Evolutionary conservation across 768 basidiomycete species (phyloP).

Genomic region (Lactifluus hygrophoroides): DNA sequence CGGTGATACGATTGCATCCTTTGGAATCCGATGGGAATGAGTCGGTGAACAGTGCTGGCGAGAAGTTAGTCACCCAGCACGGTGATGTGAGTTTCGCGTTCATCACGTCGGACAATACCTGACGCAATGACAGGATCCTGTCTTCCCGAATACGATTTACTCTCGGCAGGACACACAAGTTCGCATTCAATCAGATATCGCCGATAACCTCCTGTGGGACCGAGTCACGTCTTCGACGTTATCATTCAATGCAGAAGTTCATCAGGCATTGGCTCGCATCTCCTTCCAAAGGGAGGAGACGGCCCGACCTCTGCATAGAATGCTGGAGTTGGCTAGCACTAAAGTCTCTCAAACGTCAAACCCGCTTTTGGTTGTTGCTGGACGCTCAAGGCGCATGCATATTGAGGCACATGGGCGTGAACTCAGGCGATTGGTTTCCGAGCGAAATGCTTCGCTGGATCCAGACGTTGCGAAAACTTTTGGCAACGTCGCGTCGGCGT

Average conservation of each 20-base stretch:
- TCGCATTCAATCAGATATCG: constrained; percentile 67
- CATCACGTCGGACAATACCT: constrained; percentile 1
- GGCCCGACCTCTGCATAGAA: constrained; percentile 45
- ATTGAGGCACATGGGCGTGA: constrained; percentile 53
- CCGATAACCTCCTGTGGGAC: constrained; percentile 73
- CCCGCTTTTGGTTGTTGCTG: constrained; percentile 54
- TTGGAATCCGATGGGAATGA: constrained; percentile 30
- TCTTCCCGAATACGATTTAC: constrained; percentile 65
- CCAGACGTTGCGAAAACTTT: constrained; percentile 61
- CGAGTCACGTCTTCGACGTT: constrained; percentile 38
- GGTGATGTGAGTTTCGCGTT: constrained; percentile 27
- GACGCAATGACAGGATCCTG: constrained; percentile 31
- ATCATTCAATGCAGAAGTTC: constrained; percentile 25
- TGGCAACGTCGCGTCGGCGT: constrained; percentile 65
- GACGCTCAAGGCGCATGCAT: constrained; percentile 67
- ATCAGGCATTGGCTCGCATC: constrained; percentile 51
- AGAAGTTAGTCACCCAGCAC: constrained; percentile 17
- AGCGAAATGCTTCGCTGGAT: constrained; percentile 35
- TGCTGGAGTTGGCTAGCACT: constrained; percentile 36
- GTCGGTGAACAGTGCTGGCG: constrained; percentile 25
- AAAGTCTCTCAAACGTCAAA: constrained; percentile 29
- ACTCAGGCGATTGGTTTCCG: constrained; percentile 39
- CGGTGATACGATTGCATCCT: constrained; percentile 56
- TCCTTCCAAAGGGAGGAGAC: constrained; percentile 47
- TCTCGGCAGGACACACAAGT: constrained; percentile 54